Percentiles rank a stretch among this genome's conserved stretches.
Evolutionary conservation across 1,284 basidiomycete species (phyloP).

Genomic region (Boletellus dicymbophilus): DNA sequence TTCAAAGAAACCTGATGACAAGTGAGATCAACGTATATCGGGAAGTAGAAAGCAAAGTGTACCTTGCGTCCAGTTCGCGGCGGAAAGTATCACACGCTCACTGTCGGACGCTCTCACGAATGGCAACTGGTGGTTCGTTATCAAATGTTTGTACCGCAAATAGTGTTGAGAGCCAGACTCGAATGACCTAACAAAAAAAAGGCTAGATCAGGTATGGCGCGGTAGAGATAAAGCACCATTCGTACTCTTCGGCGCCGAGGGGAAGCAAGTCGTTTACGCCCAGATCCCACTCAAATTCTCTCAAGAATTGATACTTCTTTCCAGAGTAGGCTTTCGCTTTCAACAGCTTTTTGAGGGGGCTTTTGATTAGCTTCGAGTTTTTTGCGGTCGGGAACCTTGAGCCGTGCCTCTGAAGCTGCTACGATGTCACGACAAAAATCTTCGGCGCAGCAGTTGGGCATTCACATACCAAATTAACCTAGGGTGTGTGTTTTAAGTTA

Average conservation of each 20-base stretch:
- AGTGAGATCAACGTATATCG: background rate
- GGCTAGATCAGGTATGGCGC: background rate
- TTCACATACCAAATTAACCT: slow-evolving; percentile 66
- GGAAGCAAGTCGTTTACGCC: slow-evolving; percentile 62
- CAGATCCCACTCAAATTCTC: slow-evolving; percentile 62
- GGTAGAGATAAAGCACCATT: background rate
- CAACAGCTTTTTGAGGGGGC: slow-evolving; percentile 54
- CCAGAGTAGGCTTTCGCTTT: slow-evolving; percentile 46
- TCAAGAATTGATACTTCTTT: slow-evolving; percentile 59
- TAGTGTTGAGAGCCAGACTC: slow-evolving; percentile 51
- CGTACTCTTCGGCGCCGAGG: slow-evolving; percentile 74
- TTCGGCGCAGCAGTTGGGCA: background rate
- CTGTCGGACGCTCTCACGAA: slow-evolving; percentile 70
- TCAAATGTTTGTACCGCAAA: slow-evolving; percentile 50
- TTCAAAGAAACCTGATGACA: slow-evolving; percentile 50
- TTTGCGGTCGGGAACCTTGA: slow-evolving; percentile 74
- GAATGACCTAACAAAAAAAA: slow-evolving; percentile 43
- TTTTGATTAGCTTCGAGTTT: slow-evolving; percentile 46
- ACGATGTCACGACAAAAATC: slow-evolving; percentile 7
- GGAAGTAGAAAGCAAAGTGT: background rate
- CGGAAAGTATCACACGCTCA: slow-evolving; percentile 65
- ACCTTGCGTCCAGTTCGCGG: slow-evolving; percentile 74
- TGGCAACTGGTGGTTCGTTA: slow-evolving; percentile 48
- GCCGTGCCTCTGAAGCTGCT: slow-evolving; percentile 83
- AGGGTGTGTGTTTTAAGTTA: background rate